Conservation (phyloP, 2,329 filamentous ascomycete species). For the Coleophoma cylindrospora region DNA sequence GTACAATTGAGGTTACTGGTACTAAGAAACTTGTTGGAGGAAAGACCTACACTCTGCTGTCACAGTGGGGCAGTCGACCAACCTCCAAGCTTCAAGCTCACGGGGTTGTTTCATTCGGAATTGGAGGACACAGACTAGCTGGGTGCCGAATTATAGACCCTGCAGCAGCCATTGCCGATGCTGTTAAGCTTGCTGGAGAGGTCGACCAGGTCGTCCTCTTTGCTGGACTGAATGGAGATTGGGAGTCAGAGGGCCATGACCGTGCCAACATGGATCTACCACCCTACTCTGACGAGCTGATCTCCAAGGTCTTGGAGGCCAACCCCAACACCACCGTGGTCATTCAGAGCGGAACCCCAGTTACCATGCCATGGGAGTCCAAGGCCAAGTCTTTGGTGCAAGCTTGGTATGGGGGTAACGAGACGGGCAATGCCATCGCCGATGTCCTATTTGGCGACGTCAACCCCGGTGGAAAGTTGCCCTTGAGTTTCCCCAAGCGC, state of each 20-base stretch:
- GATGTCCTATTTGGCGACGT: conserved; percentile 57
- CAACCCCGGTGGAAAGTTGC: conserved; percentile 55
- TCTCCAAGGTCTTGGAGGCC: conserved; percentile 45
- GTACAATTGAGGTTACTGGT: conserved; percentile 27
- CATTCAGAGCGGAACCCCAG: conserved; percentile 56
- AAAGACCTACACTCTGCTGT: conserved; percentile 23
- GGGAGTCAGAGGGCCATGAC: conserved; percentile 29
- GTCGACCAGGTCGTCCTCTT: conserved; percentile 41
- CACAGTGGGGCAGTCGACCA: conserved; percentile 48
- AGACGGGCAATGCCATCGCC: conserved; percentile 59
- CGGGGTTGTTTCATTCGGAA: conserved; percentile 44
- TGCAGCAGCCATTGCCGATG: conserved; percentile 56
- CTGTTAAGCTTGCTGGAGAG: conserved; percentile 59
- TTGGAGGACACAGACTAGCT: conserved; percentile 58
- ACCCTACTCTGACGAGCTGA: conserved; percentile 25
- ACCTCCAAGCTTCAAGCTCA: conserved; percentile 48
- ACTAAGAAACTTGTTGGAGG: conserved; percentile 21
- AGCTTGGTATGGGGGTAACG: conserved; percentile 56
- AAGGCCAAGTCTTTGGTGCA: conserved; percentile 30
- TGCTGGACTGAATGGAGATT: conserved; percentile 17
- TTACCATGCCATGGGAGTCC: conserved; percentile 47
- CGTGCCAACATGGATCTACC: conserved; percentile 19
- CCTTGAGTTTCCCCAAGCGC: conserved; percentile 51
- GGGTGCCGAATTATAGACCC: conserved; percentile 51
- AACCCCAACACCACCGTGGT: conserved; percentile 56